phyloP scores from a whole-genome alignment of 345 rosid species.

The Boechera retrofracta region DNA sequence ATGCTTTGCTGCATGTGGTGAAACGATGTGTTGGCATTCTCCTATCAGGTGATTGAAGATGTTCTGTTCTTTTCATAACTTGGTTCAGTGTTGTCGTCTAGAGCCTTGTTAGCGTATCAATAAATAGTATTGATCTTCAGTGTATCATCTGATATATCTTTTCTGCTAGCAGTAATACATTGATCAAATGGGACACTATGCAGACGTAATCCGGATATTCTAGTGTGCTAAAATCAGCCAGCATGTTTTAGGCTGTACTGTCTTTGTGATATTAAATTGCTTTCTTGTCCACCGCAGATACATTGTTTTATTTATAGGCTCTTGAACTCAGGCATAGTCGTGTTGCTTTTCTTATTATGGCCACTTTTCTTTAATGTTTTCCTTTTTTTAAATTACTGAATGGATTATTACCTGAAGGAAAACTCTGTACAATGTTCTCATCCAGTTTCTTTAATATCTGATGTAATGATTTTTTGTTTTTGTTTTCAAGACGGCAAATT shows the following conservation, averaged over 20 bases:
- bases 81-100: conserved; percentile 9
- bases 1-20: conserved; percentile 58
- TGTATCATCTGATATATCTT: conserved; percentile 18
- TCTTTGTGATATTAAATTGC: not conserved
- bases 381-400: conserved; percentile 12
- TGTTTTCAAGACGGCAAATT: not conserved
- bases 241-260: conserved; percentile 31
- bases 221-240: conserved; percentile 6
- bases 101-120: conserved; percentile 7
- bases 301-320: conserved; percentile 18
- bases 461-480: not conserved
- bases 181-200: conserved; percentile 1
- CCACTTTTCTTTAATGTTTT: conserved; percentile 3
- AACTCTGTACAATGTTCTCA: conserved; percentile 18
- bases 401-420: conserved; percentile 21
- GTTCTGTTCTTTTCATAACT: conserved; percentile 22
- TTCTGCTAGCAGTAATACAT: conserved; percentile 24
- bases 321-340: conserved; percentile 1
- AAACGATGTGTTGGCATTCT: conserved; percentile 60
- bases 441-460: conserved; percentile 18
- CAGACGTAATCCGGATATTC: not conserved
- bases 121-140: conserved; percentile 7
- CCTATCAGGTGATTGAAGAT: conserved; percentile 57
- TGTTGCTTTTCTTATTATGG: conserved; percentile 4
- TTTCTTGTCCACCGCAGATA: conserved; percentile 11